A percentile compares a stretch with the other conserved stretches of the same genome.
These are phyloP conservation scores for Rhodotorula sp. DNA, from an alignment of 1,284 basidiomycete species.

Conservation along the genomic window DNA sequence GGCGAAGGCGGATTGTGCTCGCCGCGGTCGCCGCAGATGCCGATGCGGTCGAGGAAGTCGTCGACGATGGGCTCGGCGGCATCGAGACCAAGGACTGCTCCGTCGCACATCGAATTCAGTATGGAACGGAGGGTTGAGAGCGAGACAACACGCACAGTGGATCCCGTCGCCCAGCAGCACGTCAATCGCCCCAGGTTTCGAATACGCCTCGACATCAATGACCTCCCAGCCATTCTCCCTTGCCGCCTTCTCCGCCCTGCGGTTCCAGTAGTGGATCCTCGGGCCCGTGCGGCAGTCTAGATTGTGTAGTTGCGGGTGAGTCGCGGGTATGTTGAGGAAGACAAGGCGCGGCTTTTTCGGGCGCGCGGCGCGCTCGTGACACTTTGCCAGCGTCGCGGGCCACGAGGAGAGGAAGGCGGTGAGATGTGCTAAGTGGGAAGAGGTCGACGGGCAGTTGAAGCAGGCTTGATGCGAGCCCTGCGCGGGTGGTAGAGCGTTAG, in stretches of 20 bases:
- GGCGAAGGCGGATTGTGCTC: too few species aligned
- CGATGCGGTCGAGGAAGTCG: conserved; percentile 7
- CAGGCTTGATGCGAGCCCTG: conserved; percentile 13
- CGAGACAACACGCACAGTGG: conserved; percentile 2
- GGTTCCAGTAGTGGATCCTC: background rate
- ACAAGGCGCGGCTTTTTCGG: background rate
- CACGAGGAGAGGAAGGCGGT: too few species aligned
- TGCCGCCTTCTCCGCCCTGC: background rate
- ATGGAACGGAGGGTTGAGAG: background rate
- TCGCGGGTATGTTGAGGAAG: conserved; percentile 10
- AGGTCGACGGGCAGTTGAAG: conserved; percentile 6
- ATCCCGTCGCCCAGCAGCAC: background rate
- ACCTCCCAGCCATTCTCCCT: conserved; percentile 4
- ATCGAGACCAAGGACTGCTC: background rate
- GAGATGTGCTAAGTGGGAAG: background rate
- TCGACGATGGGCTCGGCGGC: conserved; percentile 7
- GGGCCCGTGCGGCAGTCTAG: conserved; percentile 17
- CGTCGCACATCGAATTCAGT: background rate
- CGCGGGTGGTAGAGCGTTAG: background rate
- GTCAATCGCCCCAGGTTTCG: background rate
- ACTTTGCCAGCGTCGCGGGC: background rate
- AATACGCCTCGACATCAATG: conserved; percentile 1
- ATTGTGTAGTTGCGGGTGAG: conserved; percentile 18
- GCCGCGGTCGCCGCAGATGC: background rate
- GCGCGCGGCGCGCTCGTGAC: background rate